phyloP scores from a whole-genome alignment of 345 rosid species.

The Brassica carinata region DNA sequence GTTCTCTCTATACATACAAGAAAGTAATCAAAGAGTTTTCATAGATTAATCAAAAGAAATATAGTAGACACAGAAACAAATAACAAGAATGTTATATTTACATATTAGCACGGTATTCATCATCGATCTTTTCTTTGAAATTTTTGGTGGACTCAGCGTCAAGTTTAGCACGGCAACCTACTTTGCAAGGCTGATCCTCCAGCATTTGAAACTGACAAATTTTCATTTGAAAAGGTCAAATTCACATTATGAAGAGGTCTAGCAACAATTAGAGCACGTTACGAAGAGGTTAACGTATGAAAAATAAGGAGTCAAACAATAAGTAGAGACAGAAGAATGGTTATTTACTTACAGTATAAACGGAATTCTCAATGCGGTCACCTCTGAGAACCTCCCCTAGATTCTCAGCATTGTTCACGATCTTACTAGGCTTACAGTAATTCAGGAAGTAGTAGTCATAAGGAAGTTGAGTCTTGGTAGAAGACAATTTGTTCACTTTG shows the following conservation, averaged over 20 bases:
- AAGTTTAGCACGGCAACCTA: conserved; percentile 62
- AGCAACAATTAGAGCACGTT: too few relatives aligned
- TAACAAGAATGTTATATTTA: conserved; percentile 42
- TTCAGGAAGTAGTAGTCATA: conserved; percentile 87
- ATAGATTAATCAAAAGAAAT: background rate
- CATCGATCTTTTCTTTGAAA: conserved; percentile 92
- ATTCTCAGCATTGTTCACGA: conserved; percentile 79
- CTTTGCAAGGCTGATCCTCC: conserved; percentile 83
- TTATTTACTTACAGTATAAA: conserved; percentile 60
- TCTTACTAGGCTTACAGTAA: conserved; percentile 76
- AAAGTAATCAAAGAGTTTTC: background rate
- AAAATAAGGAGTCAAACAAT: too few relatives aligned
- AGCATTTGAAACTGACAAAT: conserved; percentile 77
- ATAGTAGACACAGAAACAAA: background rate
- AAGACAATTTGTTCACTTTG: conserved; percentile 96
- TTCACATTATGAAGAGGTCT: conserved; percentile 1
- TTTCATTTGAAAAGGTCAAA: conserved; percentile 9
- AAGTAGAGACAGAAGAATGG: conserved; percentile 5
- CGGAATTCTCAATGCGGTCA: conserved; percentile 95
- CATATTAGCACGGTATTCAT: conserved; percentile 93
- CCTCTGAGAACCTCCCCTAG: conserved; percentile 97
- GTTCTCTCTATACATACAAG: background rate
- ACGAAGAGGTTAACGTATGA: too few relatives aligned
- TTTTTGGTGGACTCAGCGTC: conserved; percentile 77
- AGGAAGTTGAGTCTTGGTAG: conserved; percentile 96